Evolutionary conservation across 441 rosid genomes (phyloP).

Genomic region (Erodium texanum): DNA sequence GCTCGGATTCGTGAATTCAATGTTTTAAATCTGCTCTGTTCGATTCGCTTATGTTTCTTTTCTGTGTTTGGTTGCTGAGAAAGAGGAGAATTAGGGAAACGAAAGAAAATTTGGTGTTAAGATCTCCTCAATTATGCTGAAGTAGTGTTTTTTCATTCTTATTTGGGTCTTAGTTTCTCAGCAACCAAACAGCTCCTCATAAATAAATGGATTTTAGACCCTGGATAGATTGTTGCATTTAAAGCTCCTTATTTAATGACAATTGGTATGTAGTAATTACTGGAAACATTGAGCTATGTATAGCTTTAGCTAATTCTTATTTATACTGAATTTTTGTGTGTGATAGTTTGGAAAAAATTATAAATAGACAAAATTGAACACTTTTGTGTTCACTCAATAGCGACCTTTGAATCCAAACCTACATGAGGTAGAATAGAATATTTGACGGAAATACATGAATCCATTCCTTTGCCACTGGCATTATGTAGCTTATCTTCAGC

Average conservation of each 20-base stretch:
- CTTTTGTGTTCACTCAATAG: neutral
- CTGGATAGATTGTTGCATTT: neutral
- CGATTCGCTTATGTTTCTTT: neutral
- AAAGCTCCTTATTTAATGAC: neutral
- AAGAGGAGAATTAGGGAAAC: conserved; percentile 8
- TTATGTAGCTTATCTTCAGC: no score
- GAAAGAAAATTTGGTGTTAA: no score
- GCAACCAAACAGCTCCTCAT: neutral
- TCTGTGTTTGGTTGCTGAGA: conserved; percentile 11
- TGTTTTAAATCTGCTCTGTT: neutral
- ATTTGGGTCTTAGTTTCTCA: neutral
- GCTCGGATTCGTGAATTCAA: neutral
- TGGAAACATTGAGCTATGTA: neutral
- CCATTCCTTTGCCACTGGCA: no score
- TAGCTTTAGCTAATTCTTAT: neutral
- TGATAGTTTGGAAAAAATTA: neutral
- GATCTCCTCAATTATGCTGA: no score
- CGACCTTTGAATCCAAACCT: neutral
- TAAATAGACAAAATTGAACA: neutral
- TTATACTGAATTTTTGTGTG: no score
- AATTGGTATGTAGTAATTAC: neutral
- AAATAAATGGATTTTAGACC: neutral
- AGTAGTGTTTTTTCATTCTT: no score
- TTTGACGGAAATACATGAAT: neutral
- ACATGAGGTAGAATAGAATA: neutral